phyloP scores from a whole-genome alignment of 306 rosid genomes.

The Gastrolobium villosum region DNA sequence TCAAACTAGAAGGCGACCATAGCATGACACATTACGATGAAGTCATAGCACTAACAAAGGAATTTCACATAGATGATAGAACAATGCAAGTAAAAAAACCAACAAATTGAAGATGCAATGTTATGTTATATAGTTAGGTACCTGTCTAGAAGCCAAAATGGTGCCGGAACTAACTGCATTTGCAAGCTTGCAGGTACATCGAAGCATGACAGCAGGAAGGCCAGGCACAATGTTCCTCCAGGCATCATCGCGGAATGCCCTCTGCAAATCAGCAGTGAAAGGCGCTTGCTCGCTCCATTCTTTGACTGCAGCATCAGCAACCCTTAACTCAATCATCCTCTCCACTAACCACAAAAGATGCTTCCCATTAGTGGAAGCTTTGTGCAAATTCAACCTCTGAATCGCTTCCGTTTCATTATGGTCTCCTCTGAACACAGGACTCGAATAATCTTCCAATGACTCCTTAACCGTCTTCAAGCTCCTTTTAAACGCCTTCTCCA shows the following conservation, averaged over 20 bases:
- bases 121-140: slow-evolving; percentile 31
- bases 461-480: slow-evolving; percentile 82
- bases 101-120: too few relatives aligned
- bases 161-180: slow-evolving; percentile 79
- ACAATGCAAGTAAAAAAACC: too few relatives aligned
- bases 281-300: slow-evolving; percentile 88
- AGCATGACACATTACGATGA: not conserved
- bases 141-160: slow-evolving; percentile 82
- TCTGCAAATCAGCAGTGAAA: slow-evolving; percentile 81
- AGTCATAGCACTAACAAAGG: not conserved
- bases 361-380: slow-evolving; percentile 78
- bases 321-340: slow-evolving; percentile 94
- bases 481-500: slow-evolving; percentile 75
- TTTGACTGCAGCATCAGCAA: slow-evolving; percentile 77
- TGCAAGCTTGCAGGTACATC: slow-evolving; percentile 85
- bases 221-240: slow-evolving; percentile 95
- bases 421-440: slow-evolving; percentile 84
- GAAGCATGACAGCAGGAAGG: slow-evolving; percentile 78
- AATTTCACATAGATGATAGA: too few relatives aligned
- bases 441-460: slow-evolving; percentile 87
- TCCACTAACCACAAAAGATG: slow-evolving; percentile 87
- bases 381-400: slow-evolving; percentile 88
- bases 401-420: slow-evolving; percentile 91
- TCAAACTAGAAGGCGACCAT: not conserved
- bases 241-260: slow-evolving; percentile 83